phyloP scores from a whole-genome alignment of 306 rosid species.

The Medicago lupulina region DNA sequence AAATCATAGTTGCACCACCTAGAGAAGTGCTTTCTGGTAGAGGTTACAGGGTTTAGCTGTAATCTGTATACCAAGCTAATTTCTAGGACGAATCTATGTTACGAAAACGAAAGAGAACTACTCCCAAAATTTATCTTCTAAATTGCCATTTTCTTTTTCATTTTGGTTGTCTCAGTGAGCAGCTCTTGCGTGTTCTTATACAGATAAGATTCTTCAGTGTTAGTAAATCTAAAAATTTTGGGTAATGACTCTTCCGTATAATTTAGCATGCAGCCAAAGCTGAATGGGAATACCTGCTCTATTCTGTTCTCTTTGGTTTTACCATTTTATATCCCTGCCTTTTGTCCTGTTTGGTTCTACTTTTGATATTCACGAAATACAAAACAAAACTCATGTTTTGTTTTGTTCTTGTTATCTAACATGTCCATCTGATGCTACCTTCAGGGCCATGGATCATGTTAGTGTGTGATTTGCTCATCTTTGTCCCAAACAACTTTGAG shows the following conservation, averaged over 20 bases:
- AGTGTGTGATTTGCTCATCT: not conserved
- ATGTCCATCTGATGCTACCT: not conserved
- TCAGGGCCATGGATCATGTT: not conserved
- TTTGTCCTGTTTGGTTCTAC: not conserved
- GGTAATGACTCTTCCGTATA: not conserved
- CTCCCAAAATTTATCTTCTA: not conserved
- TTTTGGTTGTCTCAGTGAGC: not conserved
- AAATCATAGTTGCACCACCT: conserved; percentile 28
- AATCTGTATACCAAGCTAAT: not conserved
- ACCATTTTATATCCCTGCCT: conserved; percentile 12
- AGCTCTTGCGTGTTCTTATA: conserved; percentile 30
- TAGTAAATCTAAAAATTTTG: not conserved
- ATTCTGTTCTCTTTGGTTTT: conserved; percentile 1
- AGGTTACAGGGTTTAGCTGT: conserved; percentile 14
- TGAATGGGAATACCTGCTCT: not conserved
- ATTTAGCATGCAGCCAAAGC: not conserved
- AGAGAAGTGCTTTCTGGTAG: conserved; percentile 23
- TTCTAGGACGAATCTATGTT: not conserved
- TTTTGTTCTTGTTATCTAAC: conserved; percentile 1
- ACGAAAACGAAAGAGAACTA: not conserved
- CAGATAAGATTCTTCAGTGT: conserved; percentile 1
- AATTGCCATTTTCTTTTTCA: conserved; percentile 4
- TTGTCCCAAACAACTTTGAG: not conserved
- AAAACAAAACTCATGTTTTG: not conserved
- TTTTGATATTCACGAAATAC: conserved; percentile 2